Evolutionary conservation across 441 rosid species (phyloP).

Genomic region (Erodium moschatum): DNA sequence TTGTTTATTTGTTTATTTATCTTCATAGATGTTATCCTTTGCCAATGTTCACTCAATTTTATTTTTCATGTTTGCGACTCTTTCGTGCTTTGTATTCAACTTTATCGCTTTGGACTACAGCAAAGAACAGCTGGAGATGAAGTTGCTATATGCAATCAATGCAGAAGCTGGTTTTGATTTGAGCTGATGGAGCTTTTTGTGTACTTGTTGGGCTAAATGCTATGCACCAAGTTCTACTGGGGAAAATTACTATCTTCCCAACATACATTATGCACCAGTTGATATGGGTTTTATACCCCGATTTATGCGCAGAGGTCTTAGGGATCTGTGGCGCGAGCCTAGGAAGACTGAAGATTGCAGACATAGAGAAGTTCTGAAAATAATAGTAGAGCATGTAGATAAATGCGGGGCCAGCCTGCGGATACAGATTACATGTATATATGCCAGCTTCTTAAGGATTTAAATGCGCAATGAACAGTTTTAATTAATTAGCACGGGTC

Average conservation of each 20-base stretch:
- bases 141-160: constrained; percentile 78
- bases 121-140: constrained; percentile 78
- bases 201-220: neutral
- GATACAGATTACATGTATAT: neutral
- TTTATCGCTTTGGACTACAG: constrained; percentile 35
- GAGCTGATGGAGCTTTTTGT: constrained; percentile 41
- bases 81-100: neutral
- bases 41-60: too few species aligned
- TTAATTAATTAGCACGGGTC: neutral
- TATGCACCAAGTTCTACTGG: neutral
- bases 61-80: neutral
- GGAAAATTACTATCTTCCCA: neutral
- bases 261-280: neutral
- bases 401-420: too few species aligned
- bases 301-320: neutral
- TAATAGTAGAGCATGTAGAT: neutral
- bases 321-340: neutral
- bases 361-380: neutral
- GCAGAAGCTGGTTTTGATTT: constrained; percentile 98
- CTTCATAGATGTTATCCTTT: too few species aligned
- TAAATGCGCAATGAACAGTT: neutral
- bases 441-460: neutral
- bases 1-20: too few species aligned
- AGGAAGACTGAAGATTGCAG: neutral
- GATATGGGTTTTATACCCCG: neutral